These are phyloP conservation scores for Rhizopogon rudus DNA, from an alignment of 768 basidiomycete species.

Conservation along the genomic window DNA sequence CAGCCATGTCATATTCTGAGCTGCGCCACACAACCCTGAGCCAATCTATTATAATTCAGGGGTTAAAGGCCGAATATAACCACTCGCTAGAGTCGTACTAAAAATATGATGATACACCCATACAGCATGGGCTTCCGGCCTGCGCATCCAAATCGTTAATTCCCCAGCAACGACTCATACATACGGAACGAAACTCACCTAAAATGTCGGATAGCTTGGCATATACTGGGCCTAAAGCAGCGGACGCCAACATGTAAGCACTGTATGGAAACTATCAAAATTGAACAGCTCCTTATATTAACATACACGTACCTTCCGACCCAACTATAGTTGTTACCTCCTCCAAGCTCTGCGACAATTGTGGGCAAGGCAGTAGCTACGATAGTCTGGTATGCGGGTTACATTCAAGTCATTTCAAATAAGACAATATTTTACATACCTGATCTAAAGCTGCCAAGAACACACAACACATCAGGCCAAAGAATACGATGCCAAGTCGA, in stretches of 20 bases:
- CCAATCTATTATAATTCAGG: conserved; percentile 19
- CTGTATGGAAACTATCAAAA: conserved; percentile 15
- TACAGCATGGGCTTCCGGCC: conserved; percentile 36
- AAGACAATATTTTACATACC: conserved; percentile 13
- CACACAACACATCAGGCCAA: conserved; percentile 37
- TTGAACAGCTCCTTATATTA: neutral
- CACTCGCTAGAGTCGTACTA: conserved; percentile 17
- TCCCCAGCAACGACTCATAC: neutral
- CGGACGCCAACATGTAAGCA: conserved; percentile 43
- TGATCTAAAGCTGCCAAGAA: conserved; percentile 48
- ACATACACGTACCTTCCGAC: conserved; percentile 34
- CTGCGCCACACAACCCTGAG: conserved; percentile 39
- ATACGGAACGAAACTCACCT: conserved; percentile 15
- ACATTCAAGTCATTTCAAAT: neutral
- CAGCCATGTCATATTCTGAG: conserved; percentile 39
- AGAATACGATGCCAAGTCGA: conserved; percentile 36
- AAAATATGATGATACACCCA: conserved; percentile 30
- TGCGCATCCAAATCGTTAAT: conserved; percentile 1
- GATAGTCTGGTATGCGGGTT: conserved; percentile 28
- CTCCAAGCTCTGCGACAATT: conserved; percentile 40
- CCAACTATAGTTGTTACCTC: conserved; percentile 44
- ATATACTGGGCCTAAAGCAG: conserved; percentile 38
- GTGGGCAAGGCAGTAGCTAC: conserved; percentile 48
- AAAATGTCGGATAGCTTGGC: conserved; percentile 43
- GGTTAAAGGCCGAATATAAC: neutral